Conservation (phyloP, 1,139 yeast species). For the Eremothecium coryli region DNA sequence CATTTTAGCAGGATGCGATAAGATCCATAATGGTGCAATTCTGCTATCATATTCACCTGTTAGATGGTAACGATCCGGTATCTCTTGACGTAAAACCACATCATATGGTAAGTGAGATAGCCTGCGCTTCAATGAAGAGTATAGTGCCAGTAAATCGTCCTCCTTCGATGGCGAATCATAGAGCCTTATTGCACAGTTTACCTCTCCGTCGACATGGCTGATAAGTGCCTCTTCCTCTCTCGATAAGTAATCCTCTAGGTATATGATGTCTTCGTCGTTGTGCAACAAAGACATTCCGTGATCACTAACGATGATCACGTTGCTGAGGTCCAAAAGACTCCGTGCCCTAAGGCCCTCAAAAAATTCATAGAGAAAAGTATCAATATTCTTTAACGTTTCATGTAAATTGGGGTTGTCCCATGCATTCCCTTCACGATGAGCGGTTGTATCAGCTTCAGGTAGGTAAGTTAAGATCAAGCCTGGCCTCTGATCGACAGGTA, state of each 20-base stretch:
- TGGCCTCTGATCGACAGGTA: slow-evolving; percentile 43
- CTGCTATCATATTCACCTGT: slow-evolving; percentile 47
- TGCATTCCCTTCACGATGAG: slow-evolving; percentile 53
- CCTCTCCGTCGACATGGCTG: slow-evolving; percentile 15
- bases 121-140: background rate
- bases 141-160: slow-evolving; percentile 1
- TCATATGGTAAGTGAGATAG: slow-evolving; percentile 33
- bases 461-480: slow-evolving; percentile 74
- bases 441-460: slow-evolving; percentile 68
- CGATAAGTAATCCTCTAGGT: slow-evolving; percentile 15
- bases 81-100: slow-evolving; percentile 46
- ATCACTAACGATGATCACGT: slow-evolving; percentile 72
- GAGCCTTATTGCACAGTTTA: slow-evolving; percentile 4
- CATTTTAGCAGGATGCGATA: slow-evolving; percentile 79
- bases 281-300: slow-evolving; percentile 70
- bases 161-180: background rate
- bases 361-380: slow-evolving; percentile 47
- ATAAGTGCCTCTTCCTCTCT: slow-evolving; percentile 3
- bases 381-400: slow-evolving; percentile 50
- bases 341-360: slow-evolving; percentile 42
- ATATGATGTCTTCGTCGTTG: slow-evolving; percentile 11
- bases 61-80: slow-evolving; percentile 59
- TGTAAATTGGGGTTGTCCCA: slow-evolving; percentile 6
- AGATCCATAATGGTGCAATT: slow-evolving; percentile 76
- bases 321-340: slow-evolving; percentile 55